Evolutionary conservation across 2,329 filamentous ascomycete genomes (phyloP).

Genomic region (Aspergillus neotritici): DNA sequence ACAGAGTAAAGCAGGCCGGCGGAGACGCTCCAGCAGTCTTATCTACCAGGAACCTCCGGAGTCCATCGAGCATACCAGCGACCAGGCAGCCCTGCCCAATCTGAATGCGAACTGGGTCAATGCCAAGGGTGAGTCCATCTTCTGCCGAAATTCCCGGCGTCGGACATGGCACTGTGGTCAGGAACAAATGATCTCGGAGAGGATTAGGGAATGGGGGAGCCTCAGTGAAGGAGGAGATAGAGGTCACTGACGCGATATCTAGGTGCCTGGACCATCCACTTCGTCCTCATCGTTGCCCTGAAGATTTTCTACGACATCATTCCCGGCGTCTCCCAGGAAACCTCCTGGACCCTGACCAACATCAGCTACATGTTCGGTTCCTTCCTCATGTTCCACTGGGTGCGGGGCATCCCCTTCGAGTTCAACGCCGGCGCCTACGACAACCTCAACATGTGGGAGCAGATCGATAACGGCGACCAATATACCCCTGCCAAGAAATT

Average conservation of each 20-base stretch:
- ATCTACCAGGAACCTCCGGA: constrained; percentile 97
- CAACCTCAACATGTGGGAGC: constrained; percentile 99
- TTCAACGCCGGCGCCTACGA: constrained; percentile 98
- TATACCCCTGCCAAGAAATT: constrained; percentile 99
- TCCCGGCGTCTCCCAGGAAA: constrained; percentile 93
- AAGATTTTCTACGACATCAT: constrained; percentile 98
- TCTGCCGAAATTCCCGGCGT: constrained; percentile 1
- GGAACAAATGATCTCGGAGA: too few species aligned
- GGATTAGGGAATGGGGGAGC: too few species aligned
- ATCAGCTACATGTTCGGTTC: constrained; percentile 99
- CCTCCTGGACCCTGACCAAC: constrained; percentile 97
- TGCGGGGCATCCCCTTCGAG: constrained; percentile 95
- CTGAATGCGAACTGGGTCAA: constrained; percentile 99
- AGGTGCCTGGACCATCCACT: constrained; percentile 98
- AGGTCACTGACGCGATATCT: constrained; percentile 17
- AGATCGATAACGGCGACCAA: constrained; percentile 98
- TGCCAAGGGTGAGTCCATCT: constrained; percentile 71
- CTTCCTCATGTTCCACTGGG: constrained; percentile 99
- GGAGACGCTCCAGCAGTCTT: constrained; percentile 95
- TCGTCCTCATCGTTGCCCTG: constrained; percentile 81
- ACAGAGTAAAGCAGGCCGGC: constrained; percentile 64
- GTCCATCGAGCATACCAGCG: constrained; percentile 94
- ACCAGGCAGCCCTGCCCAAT: constrained; percentile 91
- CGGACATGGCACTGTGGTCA: too few species aligned
- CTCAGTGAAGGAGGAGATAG: neutral